Evolutionary conservation across 1,139 yeast species (phyloP).

Genomic region (Kazachstania sp.): DNA sequence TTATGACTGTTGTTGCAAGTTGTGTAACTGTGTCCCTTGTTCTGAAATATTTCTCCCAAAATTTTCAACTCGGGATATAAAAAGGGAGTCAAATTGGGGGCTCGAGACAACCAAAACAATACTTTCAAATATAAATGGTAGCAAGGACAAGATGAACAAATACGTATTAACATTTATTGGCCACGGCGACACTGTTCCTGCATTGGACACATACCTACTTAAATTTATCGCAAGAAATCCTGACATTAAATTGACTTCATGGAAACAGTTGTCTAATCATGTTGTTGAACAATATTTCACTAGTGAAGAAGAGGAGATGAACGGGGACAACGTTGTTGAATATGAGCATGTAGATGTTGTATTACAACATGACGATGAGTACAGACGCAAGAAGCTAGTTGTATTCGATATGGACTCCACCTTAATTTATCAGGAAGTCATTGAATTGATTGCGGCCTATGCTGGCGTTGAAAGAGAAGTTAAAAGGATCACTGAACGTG

Average conservation of each 20-base stretch:
- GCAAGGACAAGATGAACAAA: conserved; percentile 6
- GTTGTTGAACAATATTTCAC: conserved; percentile 15
- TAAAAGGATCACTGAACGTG: conserved; percentile 77
- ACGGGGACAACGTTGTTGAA: neutral
- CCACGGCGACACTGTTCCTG: conserved; percentile 8
- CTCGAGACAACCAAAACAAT: conserved; percentile 3
- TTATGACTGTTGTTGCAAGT: neutral
- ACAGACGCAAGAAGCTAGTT: conserved; percentile 53
- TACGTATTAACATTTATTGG: conserved; percentile 17
- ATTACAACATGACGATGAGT: conserved; percentile 36
- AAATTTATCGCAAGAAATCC: neutral
- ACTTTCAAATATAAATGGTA: no score
- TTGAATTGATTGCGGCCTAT: conserved; percentile 85
- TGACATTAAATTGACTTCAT: conserved; percentile 3
- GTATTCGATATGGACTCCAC: conserved; percentile 99
- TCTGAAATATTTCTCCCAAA: no score
- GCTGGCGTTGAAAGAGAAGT: conserved; percentile 74
- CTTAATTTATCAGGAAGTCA: conserved; percentile 89
- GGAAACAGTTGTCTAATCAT: conserved; percentile 11
- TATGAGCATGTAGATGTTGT: conserved; percentile 36
- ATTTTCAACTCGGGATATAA: neutral
- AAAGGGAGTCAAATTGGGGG: neutral
- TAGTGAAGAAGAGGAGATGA: conserved; percentile 1
- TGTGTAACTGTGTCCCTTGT: no score
- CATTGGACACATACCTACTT: neutral